A percentile compares a stretch with the other conserved stretches of the same genome.
These are phyloP conservation scores for Zarea fungicola DNA, from an alignment of 2,329 filamentous ascomycete species.

Conservation along the genomic window DNA sequence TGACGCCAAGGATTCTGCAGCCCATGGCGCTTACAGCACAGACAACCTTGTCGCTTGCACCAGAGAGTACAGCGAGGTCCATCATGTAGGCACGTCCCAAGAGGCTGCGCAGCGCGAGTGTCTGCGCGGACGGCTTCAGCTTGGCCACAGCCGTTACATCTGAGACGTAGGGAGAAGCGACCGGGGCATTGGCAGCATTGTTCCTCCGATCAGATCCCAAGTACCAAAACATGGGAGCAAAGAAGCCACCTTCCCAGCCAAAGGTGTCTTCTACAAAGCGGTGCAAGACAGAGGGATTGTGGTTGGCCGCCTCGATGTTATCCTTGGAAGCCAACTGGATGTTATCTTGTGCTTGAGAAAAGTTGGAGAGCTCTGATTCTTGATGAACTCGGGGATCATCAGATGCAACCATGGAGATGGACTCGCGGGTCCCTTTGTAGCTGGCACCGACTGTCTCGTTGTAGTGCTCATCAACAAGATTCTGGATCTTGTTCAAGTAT, in stretches of 20 bases:
- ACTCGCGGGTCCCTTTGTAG: slow-evolving; percentile 27
- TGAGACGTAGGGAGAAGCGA: slow-evolving; percentile 19
- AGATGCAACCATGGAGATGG: slow-evolving; percentile 63
- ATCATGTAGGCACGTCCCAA: slow-evolving; percentile 78
- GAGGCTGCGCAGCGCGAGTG: slow-evolving; percentile 64
- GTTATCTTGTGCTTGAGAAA: slow-evolving; percentile 64
- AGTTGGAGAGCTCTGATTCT: slow-evolving; percentile 54
- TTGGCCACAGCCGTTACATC: slow-evolving; percentile 22
- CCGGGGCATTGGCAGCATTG: slow-evolving; percentile 31
- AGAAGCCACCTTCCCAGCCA: slow-evolving; percentile 89
- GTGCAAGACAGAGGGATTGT: slow-evolving; percentile 47
- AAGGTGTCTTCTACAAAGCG: slow-evolving; percentile 70
- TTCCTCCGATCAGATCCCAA: slow-evolving; percentile 51
- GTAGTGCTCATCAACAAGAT: slow-evolving; percentile 47
- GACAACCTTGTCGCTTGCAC: slow-evolving; percentile 63
- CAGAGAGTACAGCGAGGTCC: slow-evolving; percentile 69
- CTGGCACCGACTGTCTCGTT: slow-evolving; percentile 35
- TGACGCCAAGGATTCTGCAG: slow-evolving; percentile 72
- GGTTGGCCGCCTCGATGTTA: slow-evolving; percentile 34
- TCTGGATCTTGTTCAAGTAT: slow-evolving; percentile 57
- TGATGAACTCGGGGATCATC: slow-evolving; percentile 75
- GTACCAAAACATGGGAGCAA: slow-evolving; percentile 73
- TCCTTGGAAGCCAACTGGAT: slow-evolving; percentile 69
- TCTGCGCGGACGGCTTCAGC: slow-evolving; percentile 41
- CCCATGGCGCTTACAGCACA: slow-evolving; percentile 70